Evolutionary conservation across 805 yeast species (phyloP).

Genomic region (Limtongozyma cylindracea): DNA sequence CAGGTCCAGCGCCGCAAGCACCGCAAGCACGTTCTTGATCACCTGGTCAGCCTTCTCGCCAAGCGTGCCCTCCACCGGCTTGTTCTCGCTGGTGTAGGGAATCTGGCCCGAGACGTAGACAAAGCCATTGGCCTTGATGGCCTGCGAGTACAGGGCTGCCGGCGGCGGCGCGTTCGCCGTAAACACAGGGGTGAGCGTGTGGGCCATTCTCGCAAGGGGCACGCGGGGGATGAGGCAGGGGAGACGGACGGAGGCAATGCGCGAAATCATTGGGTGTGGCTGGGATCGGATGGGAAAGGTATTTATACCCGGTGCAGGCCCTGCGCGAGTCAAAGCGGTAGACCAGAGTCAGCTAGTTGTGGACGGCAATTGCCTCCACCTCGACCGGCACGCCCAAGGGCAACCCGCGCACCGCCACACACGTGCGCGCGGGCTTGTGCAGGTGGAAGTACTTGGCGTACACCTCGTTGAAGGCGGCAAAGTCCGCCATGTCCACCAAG

Average conservation of each 20-base stretch:
- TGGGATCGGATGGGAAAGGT: no score
- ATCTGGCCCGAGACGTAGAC: constrained; percentile 89
- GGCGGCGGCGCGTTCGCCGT: constrained; percentile 82
- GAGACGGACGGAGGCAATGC: no score
- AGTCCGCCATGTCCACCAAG: constrained; percentile 79
- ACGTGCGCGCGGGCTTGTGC: constrained; percentile 91
- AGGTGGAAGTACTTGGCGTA: constrained; percentile 53
- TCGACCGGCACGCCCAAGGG: constrained; percentile 79
- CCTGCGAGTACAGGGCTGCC: constrained; percentile 93
- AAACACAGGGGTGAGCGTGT: no score
- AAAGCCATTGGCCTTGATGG: constrained; percentile 65
- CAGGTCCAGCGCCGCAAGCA: constrained; percentile 71
- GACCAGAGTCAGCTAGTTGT: no score
- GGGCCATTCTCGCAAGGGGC: no score
- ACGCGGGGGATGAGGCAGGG: no score
- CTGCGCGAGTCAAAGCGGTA: no score
- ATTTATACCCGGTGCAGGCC: no score
- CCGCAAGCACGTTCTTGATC: constrained; percentile 37
- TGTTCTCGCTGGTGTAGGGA: constrained; percentile 67
- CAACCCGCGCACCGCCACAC: constrained; percentile 81
- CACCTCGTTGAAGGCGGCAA: constrained; percentile 66
- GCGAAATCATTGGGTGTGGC: no score
- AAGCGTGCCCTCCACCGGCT: constrained; percentile 46
- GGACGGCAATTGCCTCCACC: constrained; percentile 81
- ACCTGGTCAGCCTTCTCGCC: constrained; percentile 59